Evolutionary conservation across 2,329 filamentous ascomycete genomes (phyloP).

Genomic region (Alternaria arborescens): DNA sequence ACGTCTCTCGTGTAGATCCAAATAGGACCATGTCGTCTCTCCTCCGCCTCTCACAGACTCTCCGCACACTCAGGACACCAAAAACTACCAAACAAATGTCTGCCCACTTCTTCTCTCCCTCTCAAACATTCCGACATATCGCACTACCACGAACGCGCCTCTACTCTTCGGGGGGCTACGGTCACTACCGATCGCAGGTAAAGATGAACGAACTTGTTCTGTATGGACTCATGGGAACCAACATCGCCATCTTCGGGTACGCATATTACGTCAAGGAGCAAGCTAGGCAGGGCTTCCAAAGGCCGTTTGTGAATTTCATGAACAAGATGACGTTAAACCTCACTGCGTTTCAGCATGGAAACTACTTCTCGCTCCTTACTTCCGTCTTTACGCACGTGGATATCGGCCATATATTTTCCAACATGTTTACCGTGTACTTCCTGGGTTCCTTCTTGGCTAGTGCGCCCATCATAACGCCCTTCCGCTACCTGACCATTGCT

Average conservation of each 20-base stretch:
- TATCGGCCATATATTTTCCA: conserved; percentile 50
- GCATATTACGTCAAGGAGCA: conserved; percentile 46
- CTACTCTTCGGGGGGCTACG: conserved; percentile 14
- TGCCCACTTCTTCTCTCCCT: conserved; percentile 33
- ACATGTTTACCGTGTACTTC: conserved; percentile 53
- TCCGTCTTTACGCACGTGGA: conserved; percentile 51
- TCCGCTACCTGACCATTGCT: conserved; percentile 35
- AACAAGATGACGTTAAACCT: conserved; percentile 48
- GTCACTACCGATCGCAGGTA: conserved; percentile 7
- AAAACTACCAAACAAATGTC: conserved; percentile 14
- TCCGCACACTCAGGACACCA: conserved; percentile 16
- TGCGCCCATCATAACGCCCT: conserved; percentile 41
- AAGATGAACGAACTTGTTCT: conserved; percentile 35
- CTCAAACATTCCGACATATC: conserved; percentile 13
- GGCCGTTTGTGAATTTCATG: conserved; percentile 24
- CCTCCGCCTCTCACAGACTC: conserved; percentile 16
- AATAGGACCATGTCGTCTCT: conserved; percentile 14
- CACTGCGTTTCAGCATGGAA: conserved; percentile 37
- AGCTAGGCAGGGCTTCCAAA: conserved; percentile 28
- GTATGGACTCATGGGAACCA: conserved; percentile 52
- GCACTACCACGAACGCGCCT: conserved; percentile 17
- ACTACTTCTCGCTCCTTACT: conserved; percentile 53
- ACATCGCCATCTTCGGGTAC: conserved; percentile 52
- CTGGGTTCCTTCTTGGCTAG: conserved; percentile 47
- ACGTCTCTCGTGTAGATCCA: background rate